A percentile compares a stretch with the other conserved stretches of the same genome.
Conservation (phyloP, 768 basidiomycete genomes). For the Phallus indusiatus region DNA sequence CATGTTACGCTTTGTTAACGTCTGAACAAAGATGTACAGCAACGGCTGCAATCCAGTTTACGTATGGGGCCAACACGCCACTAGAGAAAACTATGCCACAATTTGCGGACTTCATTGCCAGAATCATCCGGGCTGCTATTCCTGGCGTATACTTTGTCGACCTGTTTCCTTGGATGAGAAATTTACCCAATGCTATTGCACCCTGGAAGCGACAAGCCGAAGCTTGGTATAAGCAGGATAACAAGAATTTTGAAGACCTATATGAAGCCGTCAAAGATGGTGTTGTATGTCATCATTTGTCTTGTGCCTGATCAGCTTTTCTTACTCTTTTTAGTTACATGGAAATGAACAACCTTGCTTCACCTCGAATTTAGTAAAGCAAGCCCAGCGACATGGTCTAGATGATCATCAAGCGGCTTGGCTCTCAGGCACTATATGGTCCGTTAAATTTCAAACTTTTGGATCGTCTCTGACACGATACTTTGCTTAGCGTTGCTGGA, state of each 20-base stretch:
- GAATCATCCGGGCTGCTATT: slow-evolving; percentile 24
- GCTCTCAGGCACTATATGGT: not conserved
- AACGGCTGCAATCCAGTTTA: not conserved
- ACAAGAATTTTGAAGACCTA: slow-evolving; percentile 17
- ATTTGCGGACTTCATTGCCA: slow-evolving; percentile 14
- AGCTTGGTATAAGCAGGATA: slow-evolving; percentile 18
- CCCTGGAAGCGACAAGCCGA: slow-evolving; percentile 21
- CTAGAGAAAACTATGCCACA: not conserved
- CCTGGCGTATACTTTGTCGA: slow-evolving; percentile 31
- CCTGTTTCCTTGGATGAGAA: slow-evolving; percentile 25
- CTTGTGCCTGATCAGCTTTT: not conserved
- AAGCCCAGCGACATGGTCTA: not conserved
- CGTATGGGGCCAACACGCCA: not conserved
- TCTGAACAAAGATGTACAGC: not conserved
- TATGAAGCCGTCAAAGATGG: slow-evolving; percentile 9
- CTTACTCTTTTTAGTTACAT: not conserved
- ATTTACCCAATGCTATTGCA: slow-evolving; percentile 22
- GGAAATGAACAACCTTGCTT: not conserved
- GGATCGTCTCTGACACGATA: not conserved
- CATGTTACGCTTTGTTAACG: not conserved
- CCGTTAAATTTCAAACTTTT: not conserved
- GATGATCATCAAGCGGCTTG: not conserved
- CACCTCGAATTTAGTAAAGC: not conserved
- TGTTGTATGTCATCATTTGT: not conserved
- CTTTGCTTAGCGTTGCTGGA: not conserved